These are phyloP conservation scores for Paecilomyces sp. DNA, from an alignment of 2,329 filamentous ascomycete genomes.

Conservation along the genomic window DNA sequence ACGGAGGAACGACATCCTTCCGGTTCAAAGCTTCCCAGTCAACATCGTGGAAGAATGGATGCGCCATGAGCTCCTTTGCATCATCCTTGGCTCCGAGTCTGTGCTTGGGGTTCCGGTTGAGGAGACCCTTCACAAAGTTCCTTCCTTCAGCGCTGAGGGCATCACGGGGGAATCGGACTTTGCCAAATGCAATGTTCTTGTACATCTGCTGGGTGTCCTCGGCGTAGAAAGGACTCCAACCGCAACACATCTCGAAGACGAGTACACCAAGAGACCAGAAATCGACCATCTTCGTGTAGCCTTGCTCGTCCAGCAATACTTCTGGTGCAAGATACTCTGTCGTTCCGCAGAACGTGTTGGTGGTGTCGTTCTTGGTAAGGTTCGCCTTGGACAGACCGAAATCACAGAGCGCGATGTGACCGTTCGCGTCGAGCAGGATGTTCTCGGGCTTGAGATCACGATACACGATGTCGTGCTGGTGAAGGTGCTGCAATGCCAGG, in stretches of 20 bases:
- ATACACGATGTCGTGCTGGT: constrained; percentile 96
- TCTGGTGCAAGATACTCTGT: constrained; percentile 97
- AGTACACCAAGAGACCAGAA: constrained; percentile 98
- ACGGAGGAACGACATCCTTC: constrained; percentile 91
- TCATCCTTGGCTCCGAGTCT: constrained; percentile 84
- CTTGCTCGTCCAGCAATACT: constrained; percentile 88
- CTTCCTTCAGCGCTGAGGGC: constrained; percentile 89
- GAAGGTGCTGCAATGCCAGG: constrained; percentile 85
- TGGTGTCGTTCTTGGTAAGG: constrained; percentile 92
- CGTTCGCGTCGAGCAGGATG: constrained; percentile 91
- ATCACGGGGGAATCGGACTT: constrained; percentile 92
- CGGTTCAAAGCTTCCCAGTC: constrained; percentile 83
- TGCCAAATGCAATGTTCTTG: constrained; percentile 99
- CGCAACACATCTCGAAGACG: constrained; percentile 99
- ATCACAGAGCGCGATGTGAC: constrained; percentile 94
- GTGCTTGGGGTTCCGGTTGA: constrained; percentile 96
- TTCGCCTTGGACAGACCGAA: constrained; percentile 98
- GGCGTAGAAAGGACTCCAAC: constrained; percentile 98
- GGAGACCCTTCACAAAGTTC: constrained; percentile 94
- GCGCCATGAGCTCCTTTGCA: constrained; percentile 86
- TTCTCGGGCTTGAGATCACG: constrained; percentile 97
- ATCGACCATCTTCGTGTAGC: constrained; percentile 99
- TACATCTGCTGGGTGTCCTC: constrained; percentile 99
- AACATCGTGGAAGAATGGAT: constrained; percentile 90
- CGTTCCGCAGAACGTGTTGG: constrained; percentile 97